A percentile compares a stretch with the other conserved stretches of the same genome.
These are phyloP conservation scores for Globisporangium paroecandrum DNA, from an alignment of 352 stramenopile genomes.

Conservation along the genomic window DNA sequence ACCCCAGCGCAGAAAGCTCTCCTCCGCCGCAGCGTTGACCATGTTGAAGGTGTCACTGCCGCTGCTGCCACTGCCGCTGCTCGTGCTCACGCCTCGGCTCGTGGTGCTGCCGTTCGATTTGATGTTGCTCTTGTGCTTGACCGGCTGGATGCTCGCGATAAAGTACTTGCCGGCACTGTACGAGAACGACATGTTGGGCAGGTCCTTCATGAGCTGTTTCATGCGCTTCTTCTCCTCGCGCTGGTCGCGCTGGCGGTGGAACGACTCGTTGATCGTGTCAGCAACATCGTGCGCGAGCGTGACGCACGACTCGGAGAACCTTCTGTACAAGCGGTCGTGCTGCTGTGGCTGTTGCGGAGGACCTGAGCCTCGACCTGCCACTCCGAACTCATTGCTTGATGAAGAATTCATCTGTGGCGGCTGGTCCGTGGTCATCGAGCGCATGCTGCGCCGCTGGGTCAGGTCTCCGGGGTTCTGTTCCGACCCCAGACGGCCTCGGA, in stretches of 20 bases:
- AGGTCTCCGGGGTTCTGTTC: constrained; percentile 9
- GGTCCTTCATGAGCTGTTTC: constrained; percentile 54
- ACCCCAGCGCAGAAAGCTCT: constrained; percentile 59
- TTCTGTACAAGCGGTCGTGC: constrained; percentile 10
- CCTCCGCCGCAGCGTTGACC: constrained; percentile 12
- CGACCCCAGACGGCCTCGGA: constrained; percentile 1
- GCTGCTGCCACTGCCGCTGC: constrained; percentile 14
- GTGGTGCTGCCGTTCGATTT: not conserved
- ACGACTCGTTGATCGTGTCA: constrained; percentile 28
- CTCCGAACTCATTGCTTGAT: not conserved
- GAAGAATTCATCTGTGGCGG: not conserved
- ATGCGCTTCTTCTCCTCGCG: constrained; percentile 45
- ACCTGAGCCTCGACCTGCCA: not conserved
- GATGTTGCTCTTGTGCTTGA: constrained; percentile 26
- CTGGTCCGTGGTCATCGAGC: constrained; percentile 4
- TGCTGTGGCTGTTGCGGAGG: not conserved
- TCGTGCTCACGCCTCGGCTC: not conserved
- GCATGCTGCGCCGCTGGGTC: not conserved
- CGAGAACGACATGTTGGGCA: constrained; percentile 79
- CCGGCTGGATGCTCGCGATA: constrained; percentile 43
- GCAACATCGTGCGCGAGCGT: constrained; percentile 29
- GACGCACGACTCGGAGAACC: constrained; percentile 35
- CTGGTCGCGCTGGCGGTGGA: constrained; percentile 45
- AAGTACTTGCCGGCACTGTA: constrained; percentile 55
- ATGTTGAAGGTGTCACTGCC: constrained; percentile 29